phyloP scores from a whole-genome alignment of 352 stramenopile genomes.

The Pythium insidiosum region DNA sequence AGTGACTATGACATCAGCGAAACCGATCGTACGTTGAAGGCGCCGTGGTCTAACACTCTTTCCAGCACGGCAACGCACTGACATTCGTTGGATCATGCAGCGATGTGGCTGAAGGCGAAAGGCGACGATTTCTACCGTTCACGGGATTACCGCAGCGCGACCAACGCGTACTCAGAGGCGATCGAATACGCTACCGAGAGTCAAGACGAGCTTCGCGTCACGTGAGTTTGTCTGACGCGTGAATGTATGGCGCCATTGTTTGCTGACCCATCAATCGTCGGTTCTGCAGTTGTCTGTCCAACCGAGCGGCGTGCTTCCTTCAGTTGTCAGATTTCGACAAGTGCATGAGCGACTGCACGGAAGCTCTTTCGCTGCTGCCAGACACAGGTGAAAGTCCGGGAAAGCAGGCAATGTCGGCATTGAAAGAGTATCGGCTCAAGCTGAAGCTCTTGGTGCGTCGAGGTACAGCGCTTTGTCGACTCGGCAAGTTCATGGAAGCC shows the following conservation, averaged over 20 bases:
- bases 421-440: constrained; percentile 62
- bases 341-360: constrained; percentile 62
- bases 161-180: constrained; percentile 64
- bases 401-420: too few relatives aligned
- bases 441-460: constrained; percentile 70
- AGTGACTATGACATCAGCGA: constrained; percentile 74
- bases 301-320: constrained; percentile 56
- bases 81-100: constrained; percentile 17
- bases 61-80: too few relatives aligned
- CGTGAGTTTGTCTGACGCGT: too few relatives aligned
- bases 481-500: constrained; percentile 44
- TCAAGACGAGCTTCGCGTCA: constrained; percentile 33
- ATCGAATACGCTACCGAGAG: constrained; percentile 22
- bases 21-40: constrained; percentile 74
- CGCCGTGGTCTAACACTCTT: background rate
- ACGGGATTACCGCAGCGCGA: constrained; percentile 54
- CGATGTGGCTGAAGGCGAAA: constrained; percentile 82
- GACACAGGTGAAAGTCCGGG: too few relatives aligned
- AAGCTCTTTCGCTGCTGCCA: constrained; percentile 51
- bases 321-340: constrained; percentile 52
- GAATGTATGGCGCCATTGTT: too few relatives aligned
- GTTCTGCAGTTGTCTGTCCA: constrained; percentile 30
- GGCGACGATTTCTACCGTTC: constrained; percentile 77
- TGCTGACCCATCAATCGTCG: too few relatives aligned
- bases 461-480: constrained; percentile 56